Base-by-base conservation (phyloP, 345 rosid species). In the Eutrema heterophyllum region DNA sequence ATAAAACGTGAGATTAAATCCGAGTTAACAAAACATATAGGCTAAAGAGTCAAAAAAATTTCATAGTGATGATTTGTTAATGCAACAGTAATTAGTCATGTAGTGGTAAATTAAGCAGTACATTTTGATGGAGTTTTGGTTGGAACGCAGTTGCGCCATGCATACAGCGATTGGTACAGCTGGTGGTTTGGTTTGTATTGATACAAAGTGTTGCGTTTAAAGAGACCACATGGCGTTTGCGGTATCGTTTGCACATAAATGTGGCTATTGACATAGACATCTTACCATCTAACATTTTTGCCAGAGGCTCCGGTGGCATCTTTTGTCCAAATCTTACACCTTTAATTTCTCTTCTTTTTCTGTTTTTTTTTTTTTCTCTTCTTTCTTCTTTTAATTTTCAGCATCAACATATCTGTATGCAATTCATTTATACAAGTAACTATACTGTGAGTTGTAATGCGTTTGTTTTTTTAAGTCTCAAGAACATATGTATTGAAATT, bases 151-250 rank as follows among this genome's bases (percentile, higher is more conserved):
- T 38, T 10, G 63, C 21, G 16, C 15, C 44, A 71, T 73, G 59
- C 43, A 57, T 11, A 66, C 16, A 51, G 16, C 60, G 74, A 59
- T 26, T 52, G 61, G 58, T 61, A 68, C 58, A 75, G 79, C 74
- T 75, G 70, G 74, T 69, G 41, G 51, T 68, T 68, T 62, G 74
- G 50, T 52, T 61, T 36, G 64, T 52, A 61, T 68, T 68, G 69
- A 75, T 35, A 68, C 70, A 54, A 53, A 76, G 58, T 64, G 75
- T 76, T 76, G 79, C 70, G 79, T 61, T 69, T 69, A 9, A 62
- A 69, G 75, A 69, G 79, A 76, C 79, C 79, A 76, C 75, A 68
- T 76, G 79, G 75, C 70, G 51, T 53, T 74, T 74, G 72, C 38
- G 78, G 24, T 74, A 66, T 74, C 78, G 67, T 74, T 75, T 60